Evolutionary conservation across 2,329 filamentous ascomycete species (phyloP).

Genomic region (Sarocladium brachiariae): DNA sequence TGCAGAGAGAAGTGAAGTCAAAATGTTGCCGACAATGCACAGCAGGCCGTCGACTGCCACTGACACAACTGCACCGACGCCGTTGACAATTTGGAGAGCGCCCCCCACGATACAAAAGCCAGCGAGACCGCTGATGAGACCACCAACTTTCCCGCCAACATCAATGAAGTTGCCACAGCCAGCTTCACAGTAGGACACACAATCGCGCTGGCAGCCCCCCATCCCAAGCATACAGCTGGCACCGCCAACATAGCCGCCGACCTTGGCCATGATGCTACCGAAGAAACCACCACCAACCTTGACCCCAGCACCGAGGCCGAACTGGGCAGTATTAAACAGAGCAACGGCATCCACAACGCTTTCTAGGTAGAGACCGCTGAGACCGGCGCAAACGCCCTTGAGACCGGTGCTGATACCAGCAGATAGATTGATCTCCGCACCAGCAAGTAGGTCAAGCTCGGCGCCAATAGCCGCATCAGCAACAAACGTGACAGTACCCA

Average conservation of each 20-base stretch:
- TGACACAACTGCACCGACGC: background rate
- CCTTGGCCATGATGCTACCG: slow-evolving; percentile 18
- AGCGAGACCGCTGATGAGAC: slow-evolving; percentile 6
- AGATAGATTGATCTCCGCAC: slow-evolving; percentile 19
- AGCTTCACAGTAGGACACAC: slow-evolving; percentile 30
- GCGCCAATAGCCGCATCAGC: slow-evolving; percentile 24
- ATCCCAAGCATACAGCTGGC: slow-evolving; percentile 25
- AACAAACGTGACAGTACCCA: slow-evolving; percentile 27
- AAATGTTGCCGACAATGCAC: slow-evolving; percentile 2
- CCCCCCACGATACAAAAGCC: slow-evolving; percentile 4
- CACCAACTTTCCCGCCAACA: slow-evolving; percentile 11
- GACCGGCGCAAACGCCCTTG: slow-evolving; percentile 20
- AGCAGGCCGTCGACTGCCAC: background rate
- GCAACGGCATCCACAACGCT: slow-evolving; percentile 23
- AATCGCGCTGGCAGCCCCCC: slow-evolving; percentile 28
- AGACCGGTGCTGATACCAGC: slow-evolving; percentile 22
- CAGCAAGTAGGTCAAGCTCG: slow-evolving; percentile 16
- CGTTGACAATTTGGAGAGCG: slow-evolving; percentile 2
- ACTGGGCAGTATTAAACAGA: slow-evolving; percentile 30
- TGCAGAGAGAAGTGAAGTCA: slow-evolving; percentile 1
- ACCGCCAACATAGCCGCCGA: slow-evolving; percentile 13
- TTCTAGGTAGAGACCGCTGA: slow-evolving; percentile 8
- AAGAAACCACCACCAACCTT: slow-evolving; percentile 21
- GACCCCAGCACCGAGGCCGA: slow-evolving; percentile 22
- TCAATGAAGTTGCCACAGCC: slow-evolving; percentile 33